Percentiles rank a stretch among this genome's conserved stretches.
phyloP scores from a whole-genome alignment of 805 yeast genomes.

The Diddensiella santjacobensis region DNA sequence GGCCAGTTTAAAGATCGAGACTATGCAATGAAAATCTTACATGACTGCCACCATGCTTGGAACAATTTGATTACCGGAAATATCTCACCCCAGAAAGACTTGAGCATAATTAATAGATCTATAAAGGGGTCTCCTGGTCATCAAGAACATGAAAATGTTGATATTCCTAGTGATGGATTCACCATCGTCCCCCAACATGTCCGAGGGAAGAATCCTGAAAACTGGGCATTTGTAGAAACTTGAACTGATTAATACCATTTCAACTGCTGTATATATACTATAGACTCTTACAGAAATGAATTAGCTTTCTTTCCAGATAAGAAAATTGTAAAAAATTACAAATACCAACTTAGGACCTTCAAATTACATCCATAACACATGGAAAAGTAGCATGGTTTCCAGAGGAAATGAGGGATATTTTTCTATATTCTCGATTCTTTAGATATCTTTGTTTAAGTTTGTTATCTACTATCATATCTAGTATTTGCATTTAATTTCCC shows the following conservation, averaged over 20 bases:
- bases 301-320: too few species aligned
- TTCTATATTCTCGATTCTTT: too few species aligned
- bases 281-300: too few species aligned
- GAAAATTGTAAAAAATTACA: too few species aligned
- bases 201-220: slow-evolving; percentile 10
- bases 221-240: slow-evolving; percentile 7
- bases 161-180: slow-evolving; percentile 1
- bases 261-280: not conserved
- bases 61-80: slow-evolving; percentile 55
- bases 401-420: too few species aligned
- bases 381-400: too few species aligned
- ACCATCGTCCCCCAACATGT: not conserved
- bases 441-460: too few species aligned
- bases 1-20: slow-evolving; percentile 60
- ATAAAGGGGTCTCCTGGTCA: slow-evolving; percentile 52
- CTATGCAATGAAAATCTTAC: slow-evolving; percentile 56
- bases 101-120: slow-evolving; percentile 57
- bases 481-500: too few species aligned
- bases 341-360: too few species aligned
- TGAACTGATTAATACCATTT: not conserved
- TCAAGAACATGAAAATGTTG: slow-evolving; percentile 27
- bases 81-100: slow-evolving; percentile 45
- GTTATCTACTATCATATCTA: too few species aligned
- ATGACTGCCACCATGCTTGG: slow-evolving; percentile 72
- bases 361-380: too few species aligned